A percentile compares a stretch with the other conserved stretches of the same genome.
Evolutionary conservation across 345 rosid genomes (phyloP).

Genomic region (Gossypium bickii): DNA sequence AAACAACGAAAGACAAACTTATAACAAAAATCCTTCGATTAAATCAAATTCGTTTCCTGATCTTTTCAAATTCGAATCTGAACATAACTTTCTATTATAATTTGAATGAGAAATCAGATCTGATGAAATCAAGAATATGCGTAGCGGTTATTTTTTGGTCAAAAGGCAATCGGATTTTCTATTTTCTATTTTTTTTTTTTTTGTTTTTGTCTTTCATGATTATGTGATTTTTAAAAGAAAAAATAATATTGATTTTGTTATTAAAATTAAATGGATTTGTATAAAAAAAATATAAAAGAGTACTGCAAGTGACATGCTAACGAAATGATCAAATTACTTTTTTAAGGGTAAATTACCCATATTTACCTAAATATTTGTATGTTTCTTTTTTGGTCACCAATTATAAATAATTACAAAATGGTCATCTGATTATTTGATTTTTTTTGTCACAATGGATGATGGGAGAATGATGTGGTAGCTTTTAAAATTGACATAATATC

Average conservation of each 20-base stretch:
- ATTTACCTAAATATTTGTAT: too few species aligned
- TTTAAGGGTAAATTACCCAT: too few species aligned
- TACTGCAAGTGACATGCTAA: not conserved
- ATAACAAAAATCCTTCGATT: conserved; percentile 4
- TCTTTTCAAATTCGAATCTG: conserved; percentile 40
- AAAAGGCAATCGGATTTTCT: not conserved
- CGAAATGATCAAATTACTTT: not conserved
- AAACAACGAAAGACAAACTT: not conserved
- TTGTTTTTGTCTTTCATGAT: too few species aligned
- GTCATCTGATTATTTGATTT: too few species aligned
- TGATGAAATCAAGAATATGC: not conserved
- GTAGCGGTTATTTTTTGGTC: not conserved
- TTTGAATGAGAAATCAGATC: conserved; percentile 26
- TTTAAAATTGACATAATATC: fast-evolving
- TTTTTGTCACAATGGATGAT: too few species aligned
- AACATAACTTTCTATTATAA: conserved; percentile 21
- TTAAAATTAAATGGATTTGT: too few species aligned
- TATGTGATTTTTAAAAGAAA: too few species aligned
- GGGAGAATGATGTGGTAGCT: too few species aligned
- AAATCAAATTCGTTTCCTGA: conserved; percentile 38
- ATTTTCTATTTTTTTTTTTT: not conserved
- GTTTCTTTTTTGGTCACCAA: too few species aligned
- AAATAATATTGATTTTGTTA: too few species aligned
- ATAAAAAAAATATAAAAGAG: not conserved
- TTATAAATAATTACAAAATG: too few species aligned